phyloP scores from a whole-genome alignment of 495 filamentous ascomycete genomes.

The Amniculicola lignicola region DNA sequence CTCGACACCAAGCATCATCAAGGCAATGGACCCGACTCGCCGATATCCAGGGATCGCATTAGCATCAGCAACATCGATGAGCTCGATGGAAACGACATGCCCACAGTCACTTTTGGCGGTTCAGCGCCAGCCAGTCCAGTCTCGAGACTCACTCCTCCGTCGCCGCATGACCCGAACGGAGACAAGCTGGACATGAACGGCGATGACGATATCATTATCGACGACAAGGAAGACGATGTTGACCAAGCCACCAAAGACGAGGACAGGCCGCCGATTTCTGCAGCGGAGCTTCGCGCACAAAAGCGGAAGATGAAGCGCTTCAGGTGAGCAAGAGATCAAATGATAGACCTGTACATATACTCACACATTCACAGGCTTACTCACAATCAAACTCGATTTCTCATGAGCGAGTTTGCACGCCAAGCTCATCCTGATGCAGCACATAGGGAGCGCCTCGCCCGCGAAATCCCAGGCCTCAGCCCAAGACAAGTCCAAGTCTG shows the following conservation, averaged over 20 bases:
- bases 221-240: constrained; percentile 48
- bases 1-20: constrained; percentile 33
- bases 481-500: constrained; percentile 96
- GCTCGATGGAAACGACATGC: constrained; percentile 26
- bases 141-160: constrained; percentile 38
- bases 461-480: constrained; percentile 89
- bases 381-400: constrained; percentile 91
- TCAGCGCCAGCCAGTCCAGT: constrained; percentile 43
- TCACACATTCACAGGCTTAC: constrained; percentile 63
- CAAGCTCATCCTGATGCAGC: constrained; percentile 94
- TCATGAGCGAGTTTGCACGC: constrained; percentile 96
- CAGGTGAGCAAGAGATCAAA: constrained; percentile 54
- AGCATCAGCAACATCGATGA: constrained; percentile 36
- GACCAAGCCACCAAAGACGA: constrained; percentile 47
- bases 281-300: constrained; percentile 69
- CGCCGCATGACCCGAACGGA: constrained; percentile 33
- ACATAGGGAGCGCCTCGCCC: constrained; percentile 82
- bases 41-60: constrained; percentile 31
- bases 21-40: constrained; percentile 22
- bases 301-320: constrained; percentile 96
- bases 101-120: constrained; percentile 32
- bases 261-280: constrained; percentile 56
- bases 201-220: constrained; percentile 40
- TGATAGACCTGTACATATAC: constrained; percentile 2
- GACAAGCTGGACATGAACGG: constrained; percentile 35